Conservation (phyloP, 805 yeast species). For the Sungouiella blattae region DNA sequence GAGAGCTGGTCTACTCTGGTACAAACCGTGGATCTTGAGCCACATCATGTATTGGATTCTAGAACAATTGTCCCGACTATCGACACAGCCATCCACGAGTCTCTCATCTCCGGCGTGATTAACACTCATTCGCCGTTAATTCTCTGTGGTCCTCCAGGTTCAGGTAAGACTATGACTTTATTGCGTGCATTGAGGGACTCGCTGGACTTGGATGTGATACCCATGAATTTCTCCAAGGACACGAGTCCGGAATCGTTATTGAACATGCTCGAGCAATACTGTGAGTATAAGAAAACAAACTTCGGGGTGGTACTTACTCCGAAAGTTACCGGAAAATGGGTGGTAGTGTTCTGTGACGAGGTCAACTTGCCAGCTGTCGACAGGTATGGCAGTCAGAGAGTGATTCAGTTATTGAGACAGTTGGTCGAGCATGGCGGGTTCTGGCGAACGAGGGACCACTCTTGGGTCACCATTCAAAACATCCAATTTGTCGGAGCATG, state of each 20-base stretch:
- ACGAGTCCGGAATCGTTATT: slow-evolving; percentile 62
- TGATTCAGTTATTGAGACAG: slow-evolving; percentile 70
- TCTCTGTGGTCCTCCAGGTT: slow-evolving; percentile 95
- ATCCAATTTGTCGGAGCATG: slow-evolving; percentile 94
- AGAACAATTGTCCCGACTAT: slow-evolving; percentile 71
- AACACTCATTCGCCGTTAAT: slow-evolving; percentile 57
- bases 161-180: slow-evolving; percentile 93
- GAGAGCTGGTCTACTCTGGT: slow-evolving; percentile 36
- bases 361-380: slow-evolving; percentile 78
- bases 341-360: slow-evolving; percentile 89
- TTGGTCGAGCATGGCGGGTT: slow-evolving; percentile 72
- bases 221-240: slow-evolving; percentile 81
- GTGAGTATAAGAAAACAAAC: slow-evolving; percentile 53
- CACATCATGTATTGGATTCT: slow-evolving; percentile 57
- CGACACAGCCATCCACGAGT: slow-evolving; percentile 71
- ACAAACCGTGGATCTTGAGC: slow-evolving; percentile 45
- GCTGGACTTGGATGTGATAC: slow-evolving; percentile 54
- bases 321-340: slow-evolving; percentile 56
- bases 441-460: slow-evolving; percentile 57
- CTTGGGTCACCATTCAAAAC: slow-evolving; percentile 63
- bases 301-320: slow-evolving; percentile 60
- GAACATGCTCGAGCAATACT: slow-evolving; percentile 66
- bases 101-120: slow-evolving; percentile 53
- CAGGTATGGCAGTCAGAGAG: slow-evolving; percentile 67
- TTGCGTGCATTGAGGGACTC: slow-evolving; percentile 62